Percentiles rank a stretch among this genome's conserved stretches.
Conservation (phyloP, 331 rosid species). For the Pyrus hybrid region DNA sequence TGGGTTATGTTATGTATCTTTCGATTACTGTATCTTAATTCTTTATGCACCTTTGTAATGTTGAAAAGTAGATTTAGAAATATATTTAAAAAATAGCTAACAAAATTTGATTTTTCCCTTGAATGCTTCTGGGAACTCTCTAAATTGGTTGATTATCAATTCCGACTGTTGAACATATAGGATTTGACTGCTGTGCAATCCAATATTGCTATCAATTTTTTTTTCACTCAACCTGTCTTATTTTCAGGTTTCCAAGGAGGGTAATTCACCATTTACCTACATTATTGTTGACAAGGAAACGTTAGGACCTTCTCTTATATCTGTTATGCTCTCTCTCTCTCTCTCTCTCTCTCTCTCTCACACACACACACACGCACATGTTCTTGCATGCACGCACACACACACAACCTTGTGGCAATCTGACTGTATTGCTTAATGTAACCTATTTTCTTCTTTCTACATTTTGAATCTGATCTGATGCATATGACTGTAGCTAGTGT, state of each 20-base stretch:
- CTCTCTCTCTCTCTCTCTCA: background rate
- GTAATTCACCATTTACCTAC: constrained; percentile 74
- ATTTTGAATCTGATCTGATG: background rate
- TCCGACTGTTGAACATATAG: background rate
- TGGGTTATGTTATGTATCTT: no score
- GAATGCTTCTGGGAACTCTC: no score
- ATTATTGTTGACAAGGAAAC: constrained; percentile 48
- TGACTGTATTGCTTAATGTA: no score
- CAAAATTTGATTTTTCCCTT: no score
- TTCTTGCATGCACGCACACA: background rate
- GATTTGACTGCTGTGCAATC: background rate
- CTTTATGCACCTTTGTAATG: no score
- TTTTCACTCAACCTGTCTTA: constrained; percentile 4
- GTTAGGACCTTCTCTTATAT: constrained; percentile 16
- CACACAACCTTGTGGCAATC: background rate
- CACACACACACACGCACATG: background rate
- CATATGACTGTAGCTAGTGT: background rate
- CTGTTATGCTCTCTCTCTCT: background rate
- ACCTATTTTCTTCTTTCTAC: no score
- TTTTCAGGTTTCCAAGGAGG: constrained; percentile 73
- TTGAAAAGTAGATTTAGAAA: no score
- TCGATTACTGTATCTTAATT: no score
- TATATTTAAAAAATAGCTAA: no score
- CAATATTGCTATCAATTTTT: background rate
- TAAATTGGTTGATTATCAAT: no score